phyloP scores from a whole-genome alignment of 2,329 filamentous ascomycete species.

The Fusarium citri region DNA sequence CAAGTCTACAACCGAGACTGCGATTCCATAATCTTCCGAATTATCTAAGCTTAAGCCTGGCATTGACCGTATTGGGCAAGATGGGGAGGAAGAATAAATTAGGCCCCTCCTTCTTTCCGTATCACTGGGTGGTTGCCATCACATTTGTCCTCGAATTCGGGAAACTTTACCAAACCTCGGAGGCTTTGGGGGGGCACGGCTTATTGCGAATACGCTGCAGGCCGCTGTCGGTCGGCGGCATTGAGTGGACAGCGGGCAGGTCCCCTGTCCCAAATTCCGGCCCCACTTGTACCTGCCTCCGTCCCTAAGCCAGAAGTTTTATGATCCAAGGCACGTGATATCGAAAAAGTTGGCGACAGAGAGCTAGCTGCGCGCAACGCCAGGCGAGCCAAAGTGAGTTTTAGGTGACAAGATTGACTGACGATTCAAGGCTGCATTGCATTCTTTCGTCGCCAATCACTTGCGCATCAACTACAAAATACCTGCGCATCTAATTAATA shows the following conservation, averaged over 20 bases:
- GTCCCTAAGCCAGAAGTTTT: neutral
- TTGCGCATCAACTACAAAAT: slow-evolving; percentile 28
- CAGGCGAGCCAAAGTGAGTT: slow-evolving; percentile 23
- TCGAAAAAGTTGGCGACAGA: slow-evolving; percentile 47
- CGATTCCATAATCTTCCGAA: slow-evolving; percentile 16
- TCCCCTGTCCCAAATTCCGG: slow-evolving; percentile 24
- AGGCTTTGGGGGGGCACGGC: slow-evolving; percentile 42
- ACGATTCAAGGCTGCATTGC: slow-evolving; percentile 35
- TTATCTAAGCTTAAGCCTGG: slow-evolving; percentile 15
- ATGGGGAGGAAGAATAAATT: neutral
- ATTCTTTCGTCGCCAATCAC: slow-evolving; percentile 33
- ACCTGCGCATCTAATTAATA: slow-evolving; percentile 24
- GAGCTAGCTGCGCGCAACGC: slow-evolving; percentile 39
- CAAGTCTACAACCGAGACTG: slow-evolving; percentile 21
- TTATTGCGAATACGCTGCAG: slow-evolving; percentile 35
- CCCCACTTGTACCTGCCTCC: slow-evolving; percentile 41
- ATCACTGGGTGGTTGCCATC: slow-evolving; percentile 4
- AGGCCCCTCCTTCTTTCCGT: slow-evolving; percentile 24
- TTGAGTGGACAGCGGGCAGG: neutral
- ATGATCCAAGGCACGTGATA: slow-evolving; percentile 43
- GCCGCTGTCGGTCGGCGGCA: slow-evolving; percentile 40
- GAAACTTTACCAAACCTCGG: slow-evolving; percentile 30
- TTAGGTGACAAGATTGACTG: slow-evolving; percentile 38
- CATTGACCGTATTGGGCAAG: slow-evolving; percentile 11
- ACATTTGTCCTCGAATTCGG: slow-evolving; percentile 30